phyloP scores from a whole-genome alignment of 164 flowering plant species.

The Hamamelis virginiana region DNA sequence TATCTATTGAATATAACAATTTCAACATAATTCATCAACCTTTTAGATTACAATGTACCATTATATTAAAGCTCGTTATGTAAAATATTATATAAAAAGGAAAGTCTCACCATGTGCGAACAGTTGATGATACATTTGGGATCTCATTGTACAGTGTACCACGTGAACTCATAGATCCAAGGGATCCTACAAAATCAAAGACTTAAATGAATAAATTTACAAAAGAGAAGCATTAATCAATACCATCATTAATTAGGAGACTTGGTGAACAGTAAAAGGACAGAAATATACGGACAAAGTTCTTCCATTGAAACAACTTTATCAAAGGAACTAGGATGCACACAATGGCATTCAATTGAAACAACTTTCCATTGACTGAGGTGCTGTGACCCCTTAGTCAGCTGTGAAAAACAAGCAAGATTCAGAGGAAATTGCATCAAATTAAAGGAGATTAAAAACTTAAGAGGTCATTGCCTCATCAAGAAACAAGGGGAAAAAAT shows the following conservation, averaged over 20 bases:
- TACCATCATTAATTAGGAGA: neutral
- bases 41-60: neutral
- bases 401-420: too few species aligned
- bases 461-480: too few species aligned
- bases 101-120: constrained; percentile 68
- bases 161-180: constrained; percentile 78
- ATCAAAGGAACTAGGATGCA: too few species aligned
- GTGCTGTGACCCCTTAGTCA: too few species aligned
- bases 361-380: too few species aligned
- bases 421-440: too few species aligned
- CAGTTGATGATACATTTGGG: constrained; percentile 33
- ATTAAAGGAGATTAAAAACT: too few species aligned
- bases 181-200: constrained; percentile 62
- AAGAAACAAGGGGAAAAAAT: too few species aligned
- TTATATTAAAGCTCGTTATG: neutral
- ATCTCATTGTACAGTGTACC: constrained; percentile 69
- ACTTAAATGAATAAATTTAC: neutral
- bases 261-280: neutral
- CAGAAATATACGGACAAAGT: neutral
- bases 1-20: neutral
- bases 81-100: constrained; percentile 1
- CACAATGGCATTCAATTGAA: too few species aligned
- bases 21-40: neutral
- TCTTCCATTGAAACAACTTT: too few species aligned
- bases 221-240: neutral